phyloP scores from a whole-genome alignment of 495 filamentous ascomycete genomes.

The Penicillium riverlandense region DNA sequence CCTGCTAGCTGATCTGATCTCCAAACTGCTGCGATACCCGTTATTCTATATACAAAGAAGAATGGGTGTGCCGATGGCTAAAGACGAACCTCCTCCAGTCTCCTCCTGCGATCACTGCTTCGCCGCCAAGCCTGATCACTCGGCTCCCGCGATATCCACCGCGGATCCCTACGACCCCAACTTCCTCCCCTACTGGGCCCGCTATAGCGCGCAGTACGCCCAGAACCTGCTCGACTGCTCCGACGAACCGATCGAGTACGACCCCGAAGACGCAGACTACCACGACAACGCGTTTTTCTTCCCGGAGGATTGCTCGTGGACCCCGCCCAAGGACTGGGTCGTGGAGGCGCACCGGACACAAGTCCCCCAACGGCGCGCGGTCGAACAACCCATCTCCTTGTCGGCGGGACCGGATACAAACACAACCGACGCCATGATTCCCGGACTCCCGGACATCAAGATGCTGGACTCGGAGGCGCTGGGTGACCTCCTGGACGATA shows the following conservation, averaged over 20 bases:
- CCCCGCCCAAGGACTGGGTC: conserved; percentile 27
- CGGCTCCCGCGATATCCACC: conserved; percentile 3
- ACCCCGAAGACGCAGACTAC: conserved; percentile 40
- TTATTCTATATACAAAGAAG: too few relatives aligned
- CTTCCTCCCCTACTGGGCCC: conserved; percentile 39
- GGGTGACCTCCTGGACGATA: conserved; percentile 39
- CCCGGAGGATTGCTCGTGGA: conserved; percentile 41
- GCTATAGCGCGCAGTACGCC: conserved; percentile 29
- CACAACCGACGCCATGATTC: conserved; percentile 34
- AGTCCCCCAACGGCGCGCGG: not conserved
- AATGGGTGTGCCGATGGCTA: conserved; percentile 25
- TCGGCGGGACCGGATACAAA: not conserved
- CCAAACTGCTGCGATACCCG: too few relatives aligned
- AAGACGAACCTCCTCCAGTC: conserved; percentile 20
- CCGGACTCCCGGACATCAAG: conserved; percentile 41
- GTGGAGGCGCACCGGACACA: conserved; percentile 11
- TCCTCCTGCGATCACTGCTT: conserved; percentile 8
- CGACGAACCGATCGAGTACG: conserved; percentile 41
- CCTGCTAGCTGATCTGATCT: too few relatives aligned
- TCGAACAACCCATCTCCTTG: not conserved
- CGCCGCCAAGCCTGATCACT: conserved; percentile 5
- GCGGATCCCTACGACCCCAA: conserved; percentile 6
- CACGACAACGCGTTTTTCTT: conserved; percentile 42
- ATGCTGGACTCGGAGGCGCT: conserved; percentile 44
- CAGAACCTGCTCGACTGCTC: conserved; percentile 34